Evolutionary conservation across 2,329 filamentous ascomycete genomes (phyloP).

Genomic region (Cladophialophora bantiana): DNA sequence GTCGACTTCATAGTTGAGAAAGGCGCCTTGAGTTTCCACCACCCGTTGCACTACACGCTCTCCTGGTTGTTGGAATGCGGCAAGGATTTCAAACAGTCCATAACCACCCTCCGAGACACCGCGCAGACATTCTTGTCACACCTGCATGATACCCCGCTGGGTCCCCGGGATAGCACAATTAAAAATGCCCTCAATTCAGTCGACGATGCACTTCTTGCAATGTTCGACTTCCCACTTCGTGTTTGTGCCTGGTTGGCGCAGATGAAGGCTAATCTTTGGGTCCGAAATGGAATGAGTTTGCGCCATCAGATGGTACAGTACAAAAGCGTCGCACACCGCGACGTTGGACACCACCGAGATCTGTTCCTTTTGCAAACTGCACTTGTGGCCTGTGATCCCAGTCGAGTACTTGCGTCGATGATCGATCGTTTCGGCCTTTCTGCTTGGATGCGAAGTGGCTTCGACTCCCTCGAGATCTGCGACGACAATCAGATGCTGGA

Average conservation of each 20-base stretch:
- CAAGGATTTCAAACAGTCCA: conserved; percentile 53
- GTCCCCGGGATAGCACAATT: conserved; percentile 29
- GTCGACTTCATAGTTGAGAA: conserved; percentile 89
- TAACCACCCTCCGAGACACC: conserved; percentile 71
- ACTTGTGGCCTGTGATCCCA: conserved; percentile 82
- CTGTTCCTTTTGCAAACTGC: conserved; percentile 93
- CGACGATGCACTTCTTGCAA: conserved; percentile 82
- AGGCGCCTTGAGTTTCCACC: conserved; percentile 94
- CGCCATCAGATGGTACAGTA: conserved; percentile 95
- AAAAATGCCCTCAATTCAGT: conserved; percentile 47
- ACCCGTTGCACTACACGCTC: conserved; percentile 92
- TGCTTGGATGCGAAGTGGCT: conserved; percentile 84
- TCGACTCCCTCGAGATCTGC: conserved; percentile 74
- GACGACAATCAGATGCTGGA: conserved; percentile 91
- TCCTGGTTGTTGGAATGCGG: conserved; percentile 95
- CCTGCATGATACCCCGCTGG: conserved; percentile 32
- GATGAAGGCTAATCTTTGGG: conserved; percentile 99
- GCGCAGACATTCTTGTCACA: conserved; percentile 65
- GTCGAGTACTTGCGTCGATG: conserved; percentile 83
- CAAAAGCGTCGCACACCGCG: conserved; percentile 83
- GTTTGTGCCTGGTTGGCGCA: conserved; percentile 97
- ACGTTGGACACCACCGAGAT: conserved; percentile 92
- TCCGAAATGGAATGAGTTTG: conserved; percentile 93
- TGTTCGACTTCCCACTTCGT: conserved; percentile 91
- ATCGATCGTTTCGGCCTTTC: conserved; percentile 90